Conservation (phyloP, 2,329 filamentous ascomycete species). For the Venturia effusa region DNA sequence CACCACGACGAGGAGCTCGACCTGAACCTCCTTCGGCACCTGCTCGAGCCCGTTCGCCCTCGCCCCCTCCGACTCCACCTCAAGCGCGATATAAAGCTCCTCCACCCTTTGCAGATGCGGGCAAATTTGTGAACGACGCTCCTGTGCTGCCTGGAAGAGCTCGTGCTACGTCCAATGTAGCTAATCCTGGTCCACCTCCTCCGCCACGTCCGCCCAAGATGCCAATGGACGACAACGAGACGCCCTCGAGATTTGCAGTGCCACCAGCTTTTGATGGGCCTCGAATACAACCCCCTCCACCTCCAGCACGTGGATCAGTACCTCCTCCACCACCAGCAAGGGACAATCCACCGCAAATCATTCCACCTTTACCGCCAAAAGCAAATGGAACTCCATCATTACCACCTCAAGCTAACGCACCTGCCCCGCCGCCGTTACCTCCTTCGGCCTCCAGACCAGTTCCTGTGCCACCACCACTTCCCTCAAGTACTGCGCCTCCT, state of each 20-base stretch:
- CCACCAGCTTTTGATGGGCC: slow-evolving; percentile 46
- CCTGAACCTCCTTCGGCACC: slow-evolving; percentile 16
- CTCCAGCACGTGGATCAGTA: slow-evolving; percentile 58
- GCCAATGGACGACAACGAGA: slow-evolving; percentile 52
- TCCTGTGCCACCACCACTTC: slow-evolving; percentile 8
- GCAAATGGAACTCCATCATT: slow-evolving; percentile 24
- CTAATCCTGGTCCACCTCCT: slow-evolving; percentile 32
- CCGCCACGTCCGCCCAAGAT: slow-evolving; percentile 39
- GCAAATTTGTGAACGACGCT: slow-evolving; percentile 57
- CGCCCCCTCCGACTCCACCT: slow-evolving; percentile 15
- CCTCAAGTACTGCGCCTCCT: slow-evolving; percentile 21
- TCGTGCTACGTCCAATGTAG: slow-evolving; percentile 35
- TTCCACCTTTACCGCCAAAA: slow-evolving; percentile 21
- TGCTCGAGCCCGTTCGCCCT: slow-evolving; percentile 11
- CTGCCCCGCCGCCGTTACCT: slow-evolving; percentile 16
- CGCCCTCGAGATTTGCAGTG: slow-evolving; percentile 33
- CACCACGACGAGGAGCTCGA: slow-evolving; percentile 20
- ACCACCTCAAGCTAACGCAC: slow-evolving; percentile 17
- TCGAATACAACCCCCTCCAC: slow-evolving; percentile 56
- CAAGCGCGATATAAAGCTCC: slow-evolving; percentile 59
- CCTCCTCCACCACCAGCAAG: slow-evolving; percentile 43
- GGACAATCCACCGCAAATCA: slow-evolving; percentile 29
- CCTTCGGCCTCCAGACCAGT: slow-evolving; percentile 13
- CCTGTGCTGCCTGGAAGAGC: slow-evolving; percentile 38
- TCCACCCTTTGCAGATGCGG: slow-evolving; percentile 80